These are phyloP conservation scores for Metschnikowia borealis DNA, from an alignment of 805 yeast species.

Conservation along the genomic window DNA sequence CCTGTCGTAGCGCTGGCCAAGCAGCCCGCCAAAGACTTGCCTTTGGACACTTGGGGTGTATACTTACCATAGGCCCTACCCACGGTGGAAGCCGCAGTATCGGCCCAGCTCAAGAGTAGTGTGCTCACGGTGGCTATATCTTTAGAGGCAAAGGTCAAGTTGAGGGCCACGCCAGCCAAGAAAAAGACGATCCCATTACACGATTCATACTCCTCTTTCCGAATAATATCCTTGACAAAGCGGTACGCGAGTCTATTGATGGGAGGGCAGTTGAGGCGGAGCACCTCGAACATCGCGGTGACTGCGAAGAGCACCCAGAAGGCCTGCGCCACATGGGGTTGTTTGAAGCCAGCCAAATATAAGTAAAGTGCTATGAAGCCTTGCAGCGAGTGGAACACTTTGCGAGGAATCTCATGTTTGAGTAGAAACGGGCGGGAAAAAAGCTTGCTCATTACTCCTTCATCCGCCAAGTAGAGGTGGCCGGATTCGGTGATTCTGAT, in stretches of 20 bases:
- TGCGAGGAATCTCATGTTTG: conserved; percentile 87
- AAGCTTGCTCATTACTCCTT: conserved; percentile 3
- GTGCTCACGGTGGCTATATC: conserved; percentile 78
- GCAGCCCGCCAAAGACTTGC: conserved; percentile 88
- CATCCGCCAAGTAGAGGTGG: conserved; percentile 5
- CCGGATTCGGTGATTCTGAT: background rate
- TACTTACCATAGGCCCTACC: conserved; percentile 84
- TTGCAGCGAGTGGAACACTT: conserved; percentile 81
- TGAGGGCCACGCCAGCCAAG: conserved; percentile 69
- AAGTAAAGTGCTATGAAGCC: conserved; percentile 77
- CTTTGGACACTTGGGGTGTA: conserved; percentile 70
- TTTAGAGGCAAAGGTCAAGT: conserved; percentile 67
- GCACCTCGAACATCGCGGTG: conserved; percentile 59
- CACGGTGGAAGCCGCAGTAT: conserved; percentile 92
- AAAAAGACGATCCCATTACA: conserved; percentile 90
- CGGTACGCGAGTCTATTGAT: conserved; percentile 67
- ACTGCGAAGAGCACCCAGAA: conserved; percentile 51
- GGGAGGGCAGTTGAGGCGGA: conserved; percentile 58
- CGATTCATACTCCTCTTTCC: conserved; percentile 68
- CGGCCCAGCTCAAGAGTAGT: conserved; percentile 89
- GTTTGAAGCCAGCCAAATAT: conserved; percentile 59
- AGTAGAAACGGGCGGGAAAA: conserved; percentile 41
- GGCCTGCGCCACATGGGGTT: conserved; percentile 55
- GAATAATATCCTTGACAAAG: conserved; percentile 74
- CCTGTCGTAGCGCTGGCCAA: conserved; percentile 82